Evolutionary conservation across 192 early-diverging fungal genomes (phyloP), one percentile per base, ranked within the genome.

Genomic region (Podila verticillata): DNA sequence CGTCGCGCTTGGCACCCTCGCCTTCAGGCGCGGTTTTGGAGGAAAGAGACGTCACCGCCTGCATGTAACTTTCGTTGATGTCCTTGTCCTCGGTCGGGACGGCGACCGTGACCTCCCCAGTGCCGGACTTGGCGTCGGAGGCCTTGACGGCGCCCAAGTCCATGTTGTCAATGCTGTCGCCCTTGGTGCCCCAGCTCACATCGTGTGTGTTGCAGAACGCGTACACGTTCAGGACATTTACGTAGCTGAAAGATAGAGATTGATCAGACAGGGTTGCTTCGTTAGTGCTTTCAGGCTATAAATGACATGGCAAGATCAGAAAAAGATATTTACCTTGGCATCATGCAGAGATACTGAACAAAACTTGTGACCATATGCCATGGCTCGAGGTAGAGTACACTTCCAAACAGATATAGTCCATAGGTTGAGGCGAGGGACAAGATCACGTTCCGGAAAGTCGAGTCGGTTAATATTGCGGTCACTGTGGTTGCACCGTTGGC

Each of bases 101-200:
- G 35, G 92, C 86, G 34, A 97, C 86, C 59, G 93, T 90, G 0
- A 93, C 94, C 32, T 89, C 85, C 17, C 87, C 88, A n/a, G 91
- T 91, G 57, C 90, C 91, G 69, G 89, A 90, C 78, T 89, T 87
- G 57, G 93, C 90, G 48, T 85, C 83, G 39, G 87, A 82, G 3
- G 36, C 12, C 70, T 93, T 96, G 63, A 93, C 96, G 20, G 88
- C 87, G 51, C 94, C 95, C 17, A 96, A 89, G 68, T 93, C 93
- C 57, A 86, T 88, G 44, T 86, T 84, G 17, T 87, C 73, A 49
- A 71, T 83, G 51, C 90, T 95, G 78, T 95, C 95, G 75, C 96
- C 95, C 83, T 98, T 98, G 44, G 96, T 98, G 62, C 96, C 97
- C 97, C 96, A 98, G 89, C 29, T 81, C 22, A 86, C 84, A 66